Conservation (phyloP, 257 asterid species). For the Thymus mandschuricus region DNA sequence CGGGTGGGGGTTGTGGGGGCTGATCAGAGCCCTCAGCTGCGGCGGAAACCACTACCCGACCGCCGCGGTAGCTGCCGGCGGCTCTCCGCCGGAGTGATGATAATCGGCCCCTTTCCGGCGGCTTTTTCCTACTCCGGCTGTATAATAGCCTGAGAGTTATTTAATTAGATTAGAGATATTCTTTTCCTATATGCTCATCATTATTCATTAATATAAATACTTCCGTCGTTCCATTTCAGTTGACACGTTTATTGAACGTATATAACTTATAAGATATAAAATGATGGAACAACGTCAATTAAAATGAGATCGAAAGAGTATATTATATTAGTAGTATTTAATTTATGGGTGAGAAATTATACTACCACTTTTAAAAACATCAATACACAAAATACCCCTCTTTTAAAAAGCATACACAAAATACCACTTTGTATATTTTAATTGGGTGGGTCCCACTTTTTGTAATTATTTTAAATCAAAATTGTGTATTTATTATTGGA, state of each 20-base stretch:
- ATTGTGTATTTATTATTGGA: too few relatives aligned
- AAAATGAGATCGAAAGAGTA: too few relatives aligned
- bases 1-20: slow-evolving; percentile 45
- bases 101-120: background rate
- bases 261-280: background rate
- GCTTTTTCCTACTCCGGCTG: background rate
- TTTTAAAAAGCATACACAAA: too few relatives aligned
- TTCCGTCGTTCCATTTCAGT: background rate
- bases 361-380: too few relatives aligned
- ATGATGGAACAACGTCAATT: too few relatives aligned
- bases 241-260: background rate
- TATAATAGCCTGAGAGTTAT: background rate
- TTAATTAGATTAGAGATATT: background rate
- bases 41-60: slow-evolving; percentile 33
- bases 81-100: slow-evolving; percentile 8
- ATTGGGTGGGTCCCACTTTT: too few relatives aligned
- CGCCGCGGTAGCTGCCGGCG: slow-evolving; percentile 27
- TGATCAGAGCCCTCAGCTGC: slow-evolving; percentile 63
- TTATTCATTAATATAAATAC: background rate
- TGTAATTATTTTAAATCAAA: too few relatives aligned
- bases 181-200: background rate
- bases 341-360: too few relatives aligned
- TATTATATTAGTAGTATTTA: too few relatives aligned
- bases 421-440: too few relatives aligned
- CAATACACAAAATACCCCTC: too few relatives aligned